A percentile compares a stretch with the other conserved stretches of the same genome.
Conservation (phyloP, 345 rosid species). For the Gynandropsis gynandra region DNA sequence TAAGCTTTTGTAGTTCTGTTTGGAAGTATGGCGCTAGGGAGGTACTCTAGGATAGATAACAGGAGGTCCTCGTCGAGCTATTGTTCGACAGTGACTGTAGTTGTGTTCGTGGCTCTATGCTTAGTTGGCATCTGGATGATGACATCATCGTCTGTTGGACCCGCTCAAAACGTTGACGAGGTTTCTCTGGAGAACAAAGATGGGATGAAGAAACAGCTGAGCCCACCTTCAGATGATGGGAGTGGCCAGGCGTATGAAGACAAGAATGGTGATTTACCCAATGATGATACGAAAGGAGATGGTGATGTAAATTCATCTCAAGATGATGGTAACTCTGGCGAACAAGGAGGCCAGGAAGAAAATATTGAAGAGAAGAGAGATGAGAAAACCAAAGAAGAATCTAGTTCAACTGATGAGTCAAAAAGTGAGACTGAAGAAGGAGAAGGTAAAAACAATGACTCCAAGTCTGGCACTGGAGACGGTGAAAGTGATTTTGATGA, state of each 20-base stretch:
- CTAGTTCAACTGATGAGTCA: constrained; percentile 32
- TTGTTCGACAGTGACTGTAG: constrained; percentile 75
- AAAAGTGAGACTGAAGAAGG: constrained; percentile 25
- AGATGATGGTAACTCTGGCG: constrained; percentile 25
- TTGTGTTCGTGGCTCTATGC: constrained; percentile 81
- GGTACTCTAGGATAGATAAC: constrained; percentile 65
- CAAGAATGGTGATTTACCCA: constrained; percentile 34
- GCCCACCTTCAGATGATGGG: constrained; percentile 27
- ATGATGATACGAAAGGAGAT: constrained; percentile 49
- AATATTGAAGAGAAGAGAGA: constrained; percentile 25
- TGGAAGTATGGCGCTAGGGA: constrained; percentile 58
- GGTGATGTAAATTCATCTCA: constrained; percentile 21
- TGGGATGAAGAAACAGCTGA: constrained; percentile 44
- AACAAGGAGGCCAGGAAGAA: constrained; percentile 37
- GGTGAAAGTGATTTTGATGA: constrained; percentile 34
- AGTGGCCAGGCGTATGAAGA: constrained; percentile 44
- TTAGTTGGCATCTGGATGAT: constrained; percentile 96
- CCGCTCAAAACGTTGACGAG: constrained; percentile 52
- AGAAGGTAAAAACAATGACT: constrained; percentile 26
- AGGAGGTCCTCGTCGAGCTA: constrained; percentile 56
- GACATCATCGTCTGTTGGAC: constrained; percentile 71
- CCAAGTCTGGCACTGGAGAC: constrained; percentile 29
- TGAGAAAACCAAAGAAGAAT: constrained; percentile 31
- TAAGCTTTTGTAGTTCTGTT: neutral
- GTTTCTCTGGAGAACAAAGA: constrained; percentile 47